Percentiles rank a stretch among this genome's conserved stretches.
Conservation (phyloP, 805 yeast species). For the Trichomonascus vanleenenianus region DNA sequence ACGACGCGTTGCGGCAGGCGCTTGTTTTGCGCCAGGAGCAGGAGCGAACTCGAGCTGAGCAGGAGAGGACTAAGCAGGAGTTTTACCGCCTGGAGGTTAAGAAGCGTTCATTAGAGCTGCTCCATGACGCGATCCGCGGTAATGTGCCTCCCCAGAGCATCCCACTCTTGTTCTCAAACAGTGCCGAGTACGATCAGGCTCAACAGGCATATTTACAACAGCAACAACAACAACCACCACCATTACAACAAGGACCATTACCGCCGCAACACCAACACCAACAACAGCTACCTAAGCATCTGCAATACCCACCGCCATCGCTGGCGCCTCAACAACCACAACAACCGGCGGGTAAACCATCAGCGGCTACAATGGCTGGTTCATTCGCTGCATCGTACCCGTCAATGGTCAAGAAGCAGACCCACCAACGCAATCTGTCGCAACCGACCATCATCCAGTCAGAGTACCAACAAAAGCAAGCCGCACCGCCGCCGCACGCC, state of each 20-base stretch:
- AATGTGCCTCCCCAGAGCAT: conserved; percentile 60
- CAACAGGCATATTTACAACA: neutral
- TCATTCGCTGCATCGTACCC: conserved; percentile 5
- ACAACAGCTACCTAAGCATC: no score
- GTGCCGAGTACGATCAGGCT: conserved; percentile 5
- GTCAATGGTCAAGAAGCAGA: conserved; percentile 3
- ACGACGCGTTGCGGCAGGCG: conserved; percentile 50
- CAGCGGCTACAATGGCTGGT: conserved; percentile 5
- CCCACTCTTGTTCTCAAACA: conserved; percentile 43
- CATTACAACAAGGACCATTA: neutral
- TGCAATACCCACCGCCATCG: neutral
- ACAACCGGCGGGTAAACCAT: neutral
- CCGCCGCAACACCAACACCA: neutral
- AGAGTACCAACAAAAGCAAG: conserved; percentile 9
- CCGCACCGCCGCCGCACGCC: conserved; percentile 5
- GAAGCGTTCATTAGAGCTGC: conserved; percentile 49
- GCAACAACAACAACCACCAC: neutral
- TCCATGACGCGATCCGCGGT: conserved; percentile 51
- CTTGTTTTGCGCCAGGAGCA: conserved; percentile 58
- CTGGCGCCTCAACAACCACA: neutral
- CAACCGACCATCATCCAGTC: conserved; percentile 13
- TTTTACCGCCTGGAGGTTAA: conserved; percentile 59
- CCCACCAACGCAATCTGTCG: conserved; percentile 22
- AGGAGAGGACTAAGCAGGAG: conserved; percentile 78
- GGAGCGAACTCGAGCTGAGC: conserved; percentile 50